Evolutionary conservation across 805 yeast genomes (phyloP).

Genomic region (Yamadazyma akitaensis): DNA sequence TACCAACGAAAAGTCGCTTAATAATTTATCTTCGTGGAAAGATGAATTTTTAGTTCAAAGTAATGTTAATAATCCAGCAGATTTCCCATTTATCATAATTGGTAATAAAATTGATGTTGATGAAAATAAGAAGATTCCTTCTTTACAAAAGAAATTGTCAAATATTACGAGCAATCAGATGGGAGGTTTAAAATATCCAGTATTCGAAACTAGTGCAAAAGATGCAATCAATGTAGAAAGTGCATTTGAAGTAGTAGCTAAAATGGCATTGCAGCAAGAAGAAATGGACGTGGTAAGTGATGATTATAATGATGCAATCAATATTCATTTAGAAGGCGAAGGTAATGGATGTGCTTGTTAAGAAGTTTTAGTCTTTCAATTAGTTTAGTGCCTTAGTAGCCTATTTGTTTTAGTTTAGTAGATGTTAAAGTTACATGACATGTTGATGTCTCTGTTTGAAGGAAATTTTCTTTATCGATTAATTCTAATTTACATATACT

Average conservation of each 20-base stretch:
- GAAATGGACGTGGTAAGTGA: constrained; percentile 77
- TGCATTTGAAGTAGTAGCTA: constrained; percentile 93
- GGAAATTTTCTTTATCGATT: too few species aligned
- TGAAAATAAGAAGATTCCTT: constrained; percentile 76
- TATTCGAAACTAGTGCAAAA: constrained; percentile 97
- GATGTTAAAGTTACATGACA: too few species aligned
- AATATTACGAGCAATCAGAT: constrained; percentile 43
- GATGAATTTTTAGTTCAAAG: constrained; percentile 95
- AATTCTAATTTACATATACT: neutral
- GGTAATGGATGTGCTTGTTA: constrained; percentile 72
- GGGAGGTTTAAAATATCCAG: constrained; percentile 70
- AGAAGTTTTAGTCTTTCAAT: too few species aligned
- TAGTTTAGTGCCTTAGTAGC: too few species aligned
- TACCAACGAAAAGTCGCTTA: constrained; percentile 90
- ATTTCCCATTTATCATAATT: constrained; percentile 90
- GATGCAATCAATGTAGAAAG: constrained; percentile 92
- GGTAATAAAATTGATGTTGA: constrained; percentile 96
- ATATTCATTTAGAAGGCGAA: constrained; percentile 87
- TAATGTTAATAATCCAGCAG: constrained; percentile 88
- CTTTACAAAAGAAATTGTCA: constrained; percentile 49
- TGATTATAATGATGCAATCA: constrained; percentile 94
- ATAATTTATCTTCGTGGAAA: constrained; percentile 85
- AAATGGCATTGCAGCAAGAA: constrained; percentile 94
- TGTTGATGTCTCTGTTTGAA: too few species aligned
- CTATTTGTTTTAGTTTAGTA: neutral